Base-by-base conservation (phyloP, 768 basidiomycete genomes). In the Cubamyces lactineus region DNA sequence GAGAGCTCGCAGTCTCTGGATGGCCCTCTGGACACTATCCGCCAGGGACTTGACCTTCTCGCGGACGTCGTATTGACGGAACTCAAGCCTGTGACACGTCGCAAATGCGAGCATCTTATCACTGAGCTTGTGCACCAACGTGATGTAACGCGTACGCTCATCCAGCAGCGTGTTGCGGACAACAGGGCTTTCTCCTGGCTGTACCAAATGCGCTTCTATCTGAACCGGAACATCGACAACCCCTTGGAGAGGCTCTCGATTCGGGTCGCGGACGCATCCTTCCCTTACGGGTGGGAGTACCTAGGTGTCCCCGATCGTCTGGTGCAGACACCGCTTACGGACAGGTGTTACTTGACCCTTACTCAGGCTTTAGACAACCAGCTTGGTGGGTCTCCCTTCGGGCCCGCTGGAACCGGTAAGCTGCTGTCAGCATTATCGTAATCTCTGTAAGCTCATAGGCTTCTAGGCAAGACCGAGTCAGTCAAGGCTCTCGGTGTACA, bases 271-370 rank as follows among this genome's bases (percentile, higher is more conserved):
- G 92, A 96, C 75, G 94, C 96, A 3, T 81, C 82, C 2, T 98
- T 98, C 84, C 89, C 91, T 5, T 98, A 99, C 69, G 97, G 97
- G 17, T 99, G 94, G 94, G 97, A 99, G 74, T 99, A 99, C 73
- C 84, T 99, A 21, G 97, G 97, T 57, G 94, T 98, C 21, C 88
- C 94, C 0, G 97, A 99, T 75, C 88, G 95, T 64, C 86, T 99
- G 42, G 97, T 99, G 21, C 97, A 99, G 75, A 99, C 97, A 2
- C 97, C 97, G 0, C 82, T 99, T 58, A 99, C 97, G 17, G 97
- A 99, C 74, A 85, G 94, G 57, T 96, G 96, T 55, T 99, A 98
- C 75, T 83, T 98, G 53, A 98, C 97, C 0, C 76, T 99, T 53
- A 98, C 96, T 0, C 97, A 98, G 72, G 97, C 97, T 5, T 80